Conservation (phyloP, 768 basidiomycete species). For the Boletus rubroflammeus region DNA sequence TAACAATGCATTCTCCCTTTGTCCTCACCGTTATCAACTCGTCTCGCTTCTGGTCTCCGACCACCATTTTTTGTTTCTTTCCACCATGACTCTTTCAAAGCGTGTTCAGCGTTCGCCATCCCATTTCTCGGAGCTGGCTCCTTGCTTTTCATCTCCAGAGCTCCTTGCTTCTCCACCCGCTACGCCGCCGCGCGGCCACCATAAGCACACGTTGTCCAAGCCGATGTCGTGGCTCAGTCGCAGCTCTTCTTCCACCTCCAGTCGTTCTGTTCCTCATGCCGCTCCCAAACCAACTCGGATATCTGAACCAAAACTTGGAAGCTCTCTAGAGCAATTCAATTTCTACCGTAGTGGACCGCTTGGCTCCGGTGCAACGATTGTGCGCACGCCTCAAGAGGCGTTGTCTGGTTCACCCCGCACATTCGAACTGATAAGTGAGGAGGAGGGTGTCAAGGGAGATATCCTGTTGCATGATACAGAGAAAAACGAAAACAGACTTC, state of each 20-base stretch:
- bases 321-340: slow-evolving; percentile 31
- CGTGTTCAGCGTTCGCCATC: slow-evolving; percentile 20
- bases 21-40: slow-evolving; percentile 10
- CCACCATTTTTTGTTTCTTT: background rate
- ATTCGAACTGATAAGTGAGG: slow-evolving; percentile 9
- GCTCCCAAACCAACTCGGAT: slow-evolving; percentile 40
- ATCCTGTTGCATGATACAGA: slow-evolving; percentile 11
- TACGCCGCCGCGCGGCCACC: slow-evolving; percentile 29
- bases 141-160: slow-evolving; percentile 13
- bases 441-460: slow-evolving; percentile 7
- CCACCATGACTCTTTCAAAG: slow-evolving; percentile 26
- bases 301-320: slow-evolving; percentile 41
- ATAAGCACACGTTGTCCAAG: slow-evolving; percentile 38
- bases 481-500: slow-evolving; percentile 16
- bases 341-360: slow-evolving; percentile 45
- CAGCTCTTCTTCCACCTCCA: slow-evolving; percentile 33
- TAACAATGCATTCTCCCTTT: slow-evolving; percentile 9
- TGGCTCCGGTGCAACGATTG: slow-evolving; percentile 71
- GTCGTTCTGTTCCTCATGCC: slow-evolving; percentile 23
- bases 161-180: slow-evolving; percentile 28
- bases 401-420: slow-evolving; percentile 36
- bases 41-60: background rate
- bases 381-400: slow-evolving; percentile 79
- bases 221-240: slow-evolving; percentile 44
- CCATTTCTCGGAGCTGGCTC: slow-evolving; percentile 29